These are phyloP conservation scores for Tilletiopsis washingtonensis DNA, from an alignment of 1,284 basidiomycete genomes.

Conservation along the genomic window DNA sequence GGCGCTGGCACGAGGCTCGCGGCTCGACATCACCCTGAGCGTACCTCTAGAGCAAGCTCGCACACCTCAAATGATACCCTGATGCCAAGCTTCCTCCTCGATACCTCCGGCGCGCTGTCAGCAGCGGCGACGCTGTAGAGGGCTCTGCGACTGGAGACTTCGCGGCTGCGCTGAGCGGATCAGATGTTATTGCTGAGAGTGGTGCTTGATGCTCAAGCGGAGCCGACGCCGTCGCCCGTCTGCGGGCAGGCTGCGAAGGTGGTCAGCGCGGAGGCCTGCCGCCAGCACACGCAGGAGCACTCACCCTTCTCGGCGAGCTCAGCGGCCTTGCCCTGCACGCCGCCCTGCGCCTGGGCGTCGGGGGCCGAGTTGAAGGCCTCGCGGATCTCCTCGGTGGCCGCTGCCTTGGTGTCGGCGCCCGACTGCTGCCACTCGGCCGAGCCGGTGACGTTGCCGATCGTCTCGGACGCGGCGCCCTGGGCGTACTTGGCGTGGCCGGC, in stretches of 20 bases:
- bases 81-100: too few species aligned
- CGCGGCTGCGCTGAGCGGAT: too few species aligned
- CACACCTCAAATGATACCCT: too few species aligned
- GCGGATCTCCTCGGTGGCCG: not conserved
- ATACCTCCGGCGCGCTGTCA: too few species aligned
- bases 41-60: too few species aligned
- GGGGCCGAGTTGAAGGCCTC: not conserved
- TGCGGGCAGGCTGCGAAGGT: not conserved
- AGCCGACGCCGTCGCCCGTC: not conserved
- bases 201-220: not conserved
- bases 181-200: conserved; percentile 4
- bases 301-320: not conserved
- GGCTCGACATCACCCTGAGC: too few species aligned
- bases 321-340: not conserved
- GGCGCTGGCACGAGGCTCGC: too few species aligned
- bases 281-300: not conserved
- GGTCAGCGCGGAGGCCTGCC: not conserved
- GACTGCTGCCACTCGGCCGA: conserved; percentile 24
- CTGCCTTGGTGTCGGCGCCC: conserved; percentile 6
- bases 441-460: conserved; percentile 29
- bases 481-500: not conserved
- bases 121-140: too few species aligned
- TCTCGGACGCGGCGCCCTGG: not conserved
- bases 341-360: not conserved
- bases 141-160: too few species aligned